Percentiles rank a stretch among this genome's conserved stretches.
These are phyloP conservation scores for Tylopilus felleus DNA, from an alignment of 768 basidiomycete genomes.

Conservation along the genomic window DNA sequence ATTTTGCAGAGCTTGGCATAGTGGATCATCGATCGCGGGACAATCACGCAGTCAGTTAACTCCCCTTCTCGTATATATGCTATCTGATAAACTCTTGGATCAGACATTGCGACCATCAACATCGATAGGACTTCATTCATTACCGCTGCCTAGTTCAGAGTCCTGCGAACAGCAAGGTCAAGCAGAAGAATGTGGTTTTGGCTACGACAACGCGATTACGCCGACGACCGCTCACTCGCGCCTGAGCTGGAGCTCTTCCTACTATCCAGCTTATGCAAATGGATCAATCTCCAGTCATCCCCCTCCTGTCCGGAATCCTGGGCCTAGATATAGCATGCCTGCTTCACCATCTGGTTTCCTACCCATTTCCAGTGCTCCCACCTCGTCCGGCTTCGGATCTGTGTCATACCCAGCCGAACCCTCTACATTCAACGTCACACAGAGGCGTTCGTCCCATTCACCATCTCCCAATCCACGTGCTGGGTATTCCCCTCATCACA, in stretches of 20 bases:
- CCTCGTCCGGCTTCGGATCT: slow-evolving; percentile 36
- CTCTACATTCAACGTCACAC: slow-evolving; percentile 30
- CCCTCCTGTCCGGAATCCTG: slow-evolving; percentile 38
- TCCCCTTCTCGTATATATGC: neutral
- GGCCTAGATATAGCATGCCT: slow-evolving; percentile 67
- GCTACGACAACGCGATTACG: slow-evolving; percentile 39
- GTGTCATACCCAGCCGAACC: slow-evolving; percentile 35
- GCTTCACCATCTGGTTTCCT: slow-evolving; percentile 66
- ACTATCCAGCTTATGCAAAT: slow-evolving; percentile 48
- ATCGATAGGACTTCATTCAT: slow-evolving; percentile 32
- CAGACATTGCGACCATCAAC: slow-evolving; percentile 37
- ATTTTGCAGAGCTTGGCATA: slow-evolving; percentile 65
- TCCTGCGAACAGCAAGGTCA: slow-evolving; percentile 37
- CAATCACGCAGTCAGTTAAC: slow-evolving; percentile 52
- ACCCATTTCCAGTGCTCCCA: slow-evolving; percentile 42
- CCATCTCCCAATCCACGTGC: slow-evolving; percentile 20
- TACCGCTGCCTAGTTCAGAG: slow-evolving; percentile 34
- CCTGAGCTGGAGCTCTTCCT: slow-evolving; percentile 34
- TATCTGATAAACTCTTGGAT: slow-evolving; percentile 31
- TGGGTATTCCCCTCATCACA: slow-evolving; percentile 21
- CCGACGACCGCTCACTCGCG: slow-evolving; percentile 37
- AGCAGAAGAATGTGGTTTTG: slow-evolving; percentile 31
- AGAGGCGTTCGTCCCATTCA: slow-evolving; percentile 41
- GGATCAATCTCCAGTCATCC: slow-evolving; percentile 27
- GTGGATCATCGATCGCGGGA: slow-evolving; percentile 50